Base-by-base conservation (phyloP, 2,329 filamentous ascomycete genomes). In the Phyllosticta paracitricarpa region DNA sequence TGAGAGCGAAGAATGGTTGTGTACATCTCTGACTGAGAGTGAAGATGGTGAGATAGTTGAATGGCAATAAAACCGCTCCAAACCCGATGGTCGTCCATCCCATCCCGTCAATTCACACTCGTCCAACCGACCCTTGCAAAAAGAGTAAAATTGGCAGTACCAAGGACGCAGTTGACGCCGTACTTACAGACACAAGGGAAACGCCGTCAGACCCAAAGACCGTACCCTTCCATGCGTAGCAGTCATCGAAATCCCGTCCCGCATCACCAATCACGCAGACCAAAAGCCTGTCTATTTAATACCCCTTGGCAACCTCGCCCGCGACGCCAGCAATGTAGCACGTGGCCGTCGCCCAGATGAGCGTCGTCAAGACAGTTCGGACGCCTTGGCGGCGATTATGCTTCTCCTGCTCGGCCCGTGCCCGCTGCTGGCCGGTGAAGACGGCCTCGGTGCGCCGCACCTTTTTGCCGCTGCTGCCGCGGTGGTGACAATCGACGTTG, bases 291-390 rank as follows among this genome's bases (percentile, higher is more conserved):
- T 22, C 2, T 22, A 4, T 33, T 48, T 56, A 61, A 35, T 61
- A 61, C 9, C 58, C 58, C 54, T 61, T 61, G 35, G 54, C 58
- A 1, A 62, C 55, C 52, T 62, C 60, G 24, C 60, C 60, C 24
- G 56, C 55, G 22, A 62, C 60, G 8, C 60, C 60, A 10, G 60
- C 60, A 25, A 62, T 54, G 51, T 62, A 62, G 52, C 60, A 62
- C 12, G 60, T 52, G n/a, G 60, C 60, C 17, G 60, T 58, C 24
- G 60, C 60, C 60, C 60, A 62, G n/a, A 62, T 56, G n/a, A 62
- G 51, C 35, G 60, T 62, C 1, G 55, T 55, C 14, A 62, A 35
- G 7, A 58, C 60, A 10, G 56, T 62, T 4, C 19, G 51, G n/a
- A 58, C 26, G 24, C 60, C 57, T 9, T 61, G 59, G 14, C 60